Evolutionary conservation across 2,329 filamentous ascomycete genomes (phyloP).

Genomic region (Coniella lustricola): DNA sequence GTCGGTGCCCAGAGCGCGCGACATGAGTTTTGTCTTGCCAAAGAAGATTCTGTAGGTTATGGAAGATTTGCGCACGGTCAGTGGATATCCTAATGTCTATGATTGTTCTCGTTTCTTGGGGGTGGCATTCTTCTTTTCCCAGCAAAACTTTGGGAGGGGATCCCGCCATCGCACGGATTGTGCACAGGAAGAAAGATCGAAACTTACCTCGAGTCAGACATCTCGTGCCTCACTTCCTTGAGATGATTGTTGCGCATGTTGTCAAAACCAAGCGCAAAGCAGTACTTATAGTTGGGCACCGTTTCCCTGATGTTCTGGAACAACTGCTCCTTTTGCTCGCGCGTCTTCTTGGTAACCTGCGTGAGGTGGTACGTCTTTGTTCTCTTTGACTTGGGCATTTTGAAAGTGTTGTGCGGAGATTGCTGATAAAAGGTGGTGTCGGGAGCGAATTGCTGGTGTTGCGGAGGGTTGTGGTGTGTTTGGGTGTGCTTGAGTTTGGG

Average conservation of each 20-base stretch:
- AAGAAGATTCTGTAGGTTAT: slow-evolving; percentile 70
- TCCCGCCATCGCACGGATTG: neutral
- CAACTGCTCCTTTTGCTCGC: slow-evolving; percentile 84
- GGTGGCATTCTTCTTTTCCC: neutral
- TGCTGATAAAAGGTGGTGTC: neutral
- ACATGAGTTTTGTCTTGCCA: slow-evolving; percentile 99
- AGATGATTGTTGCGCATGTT: slow-evolving; percentile 98
- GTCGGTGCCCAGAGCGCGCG: slow-evolving; percentile 78
- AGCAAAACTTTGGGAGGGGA: neutral
- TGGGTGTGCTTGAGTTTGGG: too few species aligned
- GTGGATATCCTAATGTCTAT: too few species aligned
- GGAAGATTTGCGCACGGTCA: slow-evolving; percentile 1
- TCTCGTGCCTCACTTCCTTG: slow-evolving; percentile 80
- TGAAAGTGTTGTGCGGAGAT: slow-evolving; percentile 22
- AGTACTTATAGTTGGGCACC: slow-evolving; percentile 78
- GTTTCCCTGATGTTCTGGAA: slow-evolving; percentile 83
- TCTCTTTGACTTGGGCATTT: slow-evolving; percentile 96
- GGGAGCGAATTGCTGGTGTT: neutral
- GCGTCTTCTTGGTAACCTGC: slow-evolving; percentile 84
- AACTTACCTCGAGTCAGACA: slow-evolving; percentile 73
- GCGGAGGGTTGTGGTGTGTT: neutral
- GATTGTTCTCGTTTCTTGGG: too few species aligned
- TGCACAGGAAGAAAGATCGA: neutral
- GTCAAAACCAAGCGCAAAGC: slow-evolving; percentile 88
- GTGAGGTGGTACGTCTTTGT: slow-evolving; percentile 83